A percentile compares a stretch with the other conserved stretches of the same genome.
Conservation (phyloP, 257 asterid genomes). For the Eustoma russellianum region DNA sequence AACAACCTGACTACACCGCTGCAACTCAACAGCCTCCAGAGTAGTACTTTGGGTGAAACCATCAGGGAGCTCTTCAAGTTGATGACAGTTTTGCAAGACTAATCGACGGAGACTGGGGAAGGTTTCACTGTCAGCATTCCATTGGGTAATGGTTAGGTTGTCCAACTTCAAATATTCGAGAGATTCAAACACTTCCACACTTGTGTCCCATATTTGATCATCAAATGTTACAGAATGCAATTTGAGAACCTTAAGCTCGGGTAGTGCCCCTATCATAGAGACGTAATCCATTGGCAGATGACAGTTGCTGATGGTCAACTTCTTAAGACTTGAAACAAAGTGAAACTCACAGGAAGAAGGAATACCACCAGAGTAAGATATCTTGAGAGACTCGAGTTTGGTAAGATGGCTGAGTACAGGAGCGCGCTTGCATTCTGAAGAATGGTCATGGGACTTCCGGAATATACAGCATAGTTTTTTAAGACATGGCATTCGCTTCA, state of each 20-base stretch:
- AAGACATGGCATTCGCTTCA: neutral
- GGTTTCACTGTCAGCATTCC: neutral
- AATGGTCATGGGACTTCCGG: neutral
- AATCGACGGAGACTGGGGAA: neutral
- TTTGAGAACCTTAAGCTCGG: neutral
- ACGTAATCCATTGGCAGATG: neutral
- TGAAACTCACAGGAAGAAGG: neutral
- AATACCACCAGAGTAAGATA: neutral
- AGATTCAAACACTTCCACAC: neutral
- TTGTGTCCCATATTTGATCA: neutral
- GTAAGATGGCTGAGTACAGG: neutral
- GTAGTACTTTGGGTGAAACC: neutral
- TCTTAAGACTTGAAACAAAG: neutral
- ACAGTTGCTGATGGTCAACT: neutral
- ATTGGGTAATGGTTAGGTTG: neutral
- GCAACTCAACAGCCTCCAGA: neutral
- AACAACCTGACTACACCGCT: neutral
- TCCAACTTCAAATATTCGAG: conserved; percentile 1
- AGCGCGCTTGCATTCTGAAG: neutral
- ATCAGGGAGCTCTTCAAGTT: neutral
- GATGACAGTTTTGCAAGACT: neutral
- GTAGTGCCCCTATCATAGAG: neutral
- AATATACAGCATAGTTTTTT: neutral
- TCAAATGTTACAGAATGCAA: neutral
- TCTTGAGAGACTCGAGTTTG: neutral